Evolutionary conservation across 169 alveolate genomes (phyloP).

Genomic region (Cryptosporidium meleagridis): DNA sequence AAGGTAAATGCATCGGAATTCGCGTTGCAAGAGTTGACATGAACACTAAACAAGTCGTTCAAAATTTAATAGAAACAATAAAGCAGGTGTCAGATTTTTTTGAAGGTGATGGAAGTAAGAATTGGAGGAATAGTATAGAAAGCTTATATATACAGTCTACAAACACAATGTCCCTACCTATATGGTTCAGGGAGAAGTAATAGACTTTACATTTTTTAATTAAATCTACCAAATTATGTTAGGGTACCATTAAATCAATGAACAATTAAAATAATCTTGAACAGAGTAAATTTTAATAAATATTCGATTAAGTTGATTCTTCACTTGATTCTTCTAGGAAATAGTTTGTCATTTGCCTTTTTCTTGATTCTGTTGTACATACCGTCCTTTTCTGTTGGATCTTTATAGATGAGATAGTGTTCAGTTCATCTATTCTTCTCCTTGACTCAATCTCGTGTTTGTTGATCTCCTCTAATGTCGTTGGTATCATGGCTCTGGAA

Average conservation of each 20-base stretch:
- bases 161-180: slow-evolving; percentile 77
- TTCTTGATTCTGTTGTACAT: neutral
- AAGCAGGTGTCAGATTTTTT: slow-evolving; percentile 71
- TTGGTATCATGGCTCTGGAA: slow-evolving; percentile 54
- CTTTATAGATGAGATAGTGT: slow-evolving; percentile 26
- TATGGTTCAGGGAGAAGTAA: slow-evolving; percentile 59
- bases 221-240: neutral
- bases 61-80: slow-evolving; percentile 74
- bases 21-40: slow-evolving; percentile 76
- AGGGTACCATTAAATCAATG: neutral
- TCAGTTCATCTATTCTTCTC: slow-evolving; percentile 28
- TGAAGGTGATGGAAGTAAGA: slow-evolving; percentile 8
- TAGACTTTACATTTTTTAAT: neutral
- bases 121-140: slow-evolving; percentile 76
- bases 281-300: neutral
- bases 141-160: slow-evolving; percentile 79
- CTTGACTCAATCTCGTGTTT: slow-evolving; percentile 28
- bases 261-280: neutral
- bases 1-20: slow-evolving; percentile 77
- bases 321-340: slow-evolving; percentile 71
- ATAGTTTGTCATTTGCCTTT: slow-evolving; percentile 48
- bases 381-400: slow-evolving; percentile 5
- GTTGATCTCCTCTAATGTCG: slow-evolving; percentile 58
- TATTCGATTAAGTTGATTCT: neutral
- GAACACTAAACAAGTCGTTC: slow-evolving; percentile 67